These are phyloP conservation scores for Fistulinella cinereoalba DNA, from an alignment of 1,284 basidiomycete species.

Conservation along the genomic window DNA sequence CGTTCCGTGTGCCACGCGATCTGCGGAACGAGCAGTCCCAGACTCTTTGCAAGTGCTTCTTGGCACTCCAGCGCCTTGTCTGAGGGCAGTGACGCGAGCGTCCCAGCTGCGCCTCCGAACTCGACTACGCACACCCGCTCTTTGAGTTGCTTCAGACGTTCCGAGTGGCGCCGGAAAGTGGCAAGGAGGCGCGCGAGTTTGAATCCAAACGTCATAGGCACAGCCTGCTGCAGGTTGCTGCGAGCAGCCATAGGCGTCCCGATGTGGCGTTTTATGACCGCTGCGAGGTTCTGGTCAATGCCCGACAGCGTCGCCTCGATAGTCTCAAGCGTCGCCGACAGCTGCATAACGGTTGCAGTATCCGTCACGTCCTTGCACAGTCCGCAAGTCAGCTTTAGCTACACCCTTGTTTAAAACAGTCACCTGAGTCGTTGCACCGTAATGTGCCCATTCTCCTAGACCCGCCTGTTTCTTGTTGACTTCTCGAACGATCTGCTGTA, in stretches of 20 bases:
- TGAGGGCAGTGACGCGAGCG: constrained; percentile 40
- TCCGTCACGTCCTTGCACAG: constrained; percentile 47
- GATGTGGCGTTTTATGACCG: constrained; percentile 31
- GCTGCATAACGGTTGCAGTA: constrained; percentile 42
- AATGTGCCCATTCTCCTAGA: constrained; percentile 45
- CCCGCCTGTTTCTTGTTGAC: constrained; percentile 36
- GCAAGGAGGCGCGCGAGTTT: constrained; percentile 43
- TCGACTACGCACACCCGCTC: constrained; percentile 39
- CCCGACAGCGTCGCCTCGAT: constrained; percentile 30
- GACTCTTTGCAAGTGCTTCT: constrained; percentile 33
- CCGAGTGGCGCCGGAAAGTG: constrained; percentile 40
- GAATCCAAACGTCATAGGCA: constrained; percentile 46
- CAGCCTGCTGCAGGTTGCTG: constrained; percentile 46
- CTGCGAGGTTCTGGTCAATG: constrained; percentile 31
- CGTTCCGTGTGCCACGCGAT: constrained; percentile 48
- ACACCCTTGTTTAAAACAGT: no score
- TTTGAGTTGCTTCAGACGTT: constrained; percentile 36
- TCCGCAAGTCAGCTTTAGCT: no score
- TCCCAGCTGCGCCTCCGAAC: constrained; percentile 44
- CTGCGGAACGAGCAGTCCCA: constrained; percentile 37
- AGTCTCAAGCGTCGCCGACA: constrained; percentile 38
- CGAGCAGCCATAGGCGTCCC: constrained; percentile 44
- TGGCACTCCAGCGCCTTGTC: constrained; percentile 40
- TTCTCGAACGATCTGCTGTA: constrained; percentile 40
- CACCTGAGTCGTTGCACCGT: constrained; percentile 47